Percentiles rank a stretch among this genome's conserved stretches.
Evolutionary conservation across 2,329 filamentous ascomycete genomes (phyloP).

Genomic region (Cladosporium sp.): DNA sequence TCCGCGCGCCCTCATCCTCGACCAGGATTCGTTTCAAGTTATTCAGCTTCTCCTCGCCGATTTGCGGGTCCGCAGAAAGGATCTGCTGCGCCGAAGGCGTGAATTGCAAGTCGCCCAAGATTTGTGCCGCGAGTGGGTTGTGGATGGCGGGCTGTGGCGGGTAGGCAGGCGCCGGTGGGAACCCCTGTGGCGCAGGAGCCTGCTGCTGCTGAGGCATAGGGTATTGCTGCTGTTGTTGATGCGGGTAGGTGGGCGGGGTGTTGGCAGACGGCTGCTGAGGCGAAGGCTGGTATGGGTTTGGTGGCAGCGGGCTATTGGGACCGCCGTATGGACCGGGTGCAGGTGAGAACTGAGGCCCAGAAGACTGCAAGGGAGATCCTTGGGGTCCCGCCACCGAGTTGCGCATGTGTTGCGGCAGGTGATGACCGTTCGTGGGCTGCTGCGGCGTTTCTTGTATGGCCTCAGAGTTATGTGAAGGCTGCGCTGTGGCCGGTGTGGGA

Average conservation of each 20-base stretch:
- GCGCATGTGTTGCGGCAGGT: conserved; percentile 20
- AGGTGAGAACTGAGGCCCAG: conserved; percentile 14
- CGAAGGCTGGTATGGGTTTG: conserved; percentile 22
- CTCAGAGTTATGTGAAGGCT: neutral
- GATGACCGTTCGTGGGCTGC: conserved; percentile 14
- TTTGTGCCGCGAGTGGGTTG: conserved; percentile 33
- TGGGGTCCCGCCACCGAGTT: conserved; percentile 15
- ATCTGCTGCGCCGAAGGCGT: conserved; percentile 37
- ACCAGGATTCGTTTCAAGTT: conserved; percentile 65
- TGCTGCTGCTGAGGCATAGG: conserved; percentile 21
- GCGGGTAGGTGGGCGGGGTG: conserved; percentile 18
- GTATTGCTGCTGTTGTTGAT: conserved; percentile 25
- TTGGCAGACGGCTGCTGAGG: conserved; percentile 35
- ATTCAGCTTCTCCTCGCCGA: conserved; percentile 56
- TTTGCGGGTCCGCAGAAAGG: conserved; percentile 30
- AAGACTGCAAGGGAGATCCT: conserved; percentile 4
- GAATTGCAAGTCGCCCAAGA: conserved; percentile 39
- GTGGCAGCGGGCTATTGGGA: conserved; percentile 1
- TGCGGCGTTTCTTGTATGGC: conserved; percentile 2
- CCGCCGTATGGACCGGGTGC: conserved; percentile 18
- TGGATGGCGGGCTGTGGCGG: conserved; percentile 10
- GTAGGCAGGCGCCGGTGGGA: conserved; percentile 3
- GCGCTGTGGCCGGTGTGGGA: conserved; percentile 12
- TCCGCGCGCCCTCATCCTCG: conserved; percentile 57
- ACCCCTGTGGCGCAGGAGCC: conserved; percentile 13